Evolutionary conservation across 176 grass and related monocot species (phyloP).

Genomic region (Aegilops bicornis): DNA sequence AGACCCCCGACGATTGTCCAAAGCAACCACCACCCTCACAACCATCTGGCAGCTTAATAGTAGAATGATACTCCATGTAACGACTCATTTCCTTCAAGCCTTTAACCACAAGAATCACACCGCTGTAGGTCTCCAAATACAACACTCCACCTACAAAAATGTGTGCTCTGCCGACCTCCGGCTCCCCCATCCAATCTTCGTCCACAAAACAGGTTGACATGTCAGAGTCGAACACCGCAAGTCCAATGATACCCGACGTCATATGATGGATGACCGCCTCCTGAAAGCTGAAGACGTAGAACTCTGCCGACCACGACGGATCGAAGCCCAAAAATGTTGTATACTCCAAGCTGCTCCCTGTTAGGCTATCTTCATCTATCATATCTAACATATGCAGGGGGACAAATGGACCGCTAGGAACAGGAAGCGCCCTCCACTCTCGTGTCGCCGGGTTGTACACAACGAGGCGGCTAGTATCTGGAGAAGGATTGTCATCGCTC

Average conservation of each 20-base stretch:
- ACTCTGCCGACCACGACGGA: constrained; percentile 23
- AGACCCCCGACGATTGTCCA: not conserved
- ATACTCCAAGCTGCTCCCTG: not conserved
- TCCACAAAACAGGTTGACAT: not conserved
- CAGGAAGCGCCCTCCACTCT: constrained; percentile 26
- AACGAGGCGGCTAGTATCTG: not conserved
- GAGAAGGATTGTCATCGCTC: not conserved
- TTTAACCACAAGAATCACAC: not conserved
- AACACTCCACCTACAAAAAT: not conserved
- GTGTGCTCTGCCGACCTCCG: not conserved
- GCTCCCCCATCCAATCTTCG: not conserved
- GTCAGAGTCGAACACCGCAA: constrained; percentile 11
- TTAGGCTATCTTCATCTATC: no score
- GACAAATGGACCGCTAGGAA: not conserved
- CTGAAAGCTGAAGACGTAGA: constrained; percentile 31
- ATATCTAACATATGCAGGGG: not conserved
- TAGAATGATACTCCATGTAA: not conserved
- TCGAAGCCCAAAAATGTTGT: constrained; percentile 15
- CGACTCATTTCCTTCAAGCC: not conserved
- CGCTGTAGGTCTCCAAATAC: not conserved
- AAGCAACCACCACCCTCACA: not conserved
- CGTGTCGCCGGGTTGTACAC: constrained; percentile 39
- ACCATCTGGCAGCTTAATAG: not conserved
- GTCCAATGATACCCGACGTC: not conserved
- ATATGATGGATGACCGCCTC: not conserved